Evolutionary conservation across 306 rosid species (phyloP).

Genomic region (Echinosophora koreensis): DNA sequence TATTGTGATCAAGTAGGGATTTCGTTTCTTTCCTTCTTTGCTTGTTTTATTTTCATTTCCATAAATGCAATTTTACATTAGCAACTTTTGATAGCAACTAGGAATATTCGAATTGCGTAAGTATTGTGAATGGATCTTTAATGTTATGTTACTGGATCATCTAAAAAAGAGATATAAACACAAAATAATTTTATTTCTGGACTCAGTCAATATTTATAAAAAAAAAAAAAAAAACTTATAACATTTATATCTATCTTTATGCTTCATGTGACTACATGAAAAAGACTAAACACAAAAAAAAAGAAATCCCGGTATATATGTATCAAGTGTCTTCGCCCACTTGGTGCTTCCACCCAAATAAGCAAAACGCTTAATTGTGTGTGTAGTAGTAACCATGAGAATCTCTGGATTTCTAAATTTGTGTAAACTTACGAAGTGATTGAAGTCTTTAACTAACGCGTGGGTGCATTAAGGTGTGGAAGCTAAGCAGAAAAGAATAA

Average conservation of each 20-base stretch:
- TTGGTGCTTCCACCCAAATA: constrained; percentile 3
- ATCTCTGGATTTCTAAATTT: not conserved
- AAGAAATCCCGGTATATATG: too few species aligned
- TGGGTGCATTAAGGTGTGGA: constrained; percentile 7
- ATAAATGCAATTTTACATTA: not conserved
- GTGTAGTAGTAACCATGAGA: not conserved
- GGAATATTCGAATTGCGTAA: too few species aligned
- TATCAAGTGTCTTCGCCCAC: not conserved
- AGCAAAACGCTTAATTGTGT: not conserved
- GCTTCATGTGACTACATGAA: not conserved
- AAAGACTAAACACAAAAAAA: not conserved
- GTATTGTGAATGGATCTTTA: not conserved
- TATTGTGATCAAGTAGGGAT: constrained; percentile 1
- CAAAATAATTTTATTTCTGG: not conserved
- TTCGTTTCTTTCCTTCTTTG: not conserved
- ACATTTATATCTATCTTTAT: too few species aligned
- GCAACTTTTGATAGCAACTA: not conserved
- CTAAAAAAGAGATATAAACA: too few species aligned
- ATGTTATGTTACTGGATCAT: too few species aligned
- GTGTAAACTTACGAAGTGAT: constrained; percentile 30
- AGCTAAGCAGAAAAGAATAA: not conserved
- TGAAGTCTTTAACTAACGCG: constrained; percentile 27
- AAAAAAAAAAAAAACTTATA: too few species aligned
- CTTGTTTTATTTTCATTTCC: constrained; percentile 7
- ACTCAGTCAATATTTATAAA: too few species aligned